A percentile compares a stretch with the other conserved stretches of the same genome.
Evolutionary conservation across 2,329 filamentous ascomycete species (phyloP).

Genomic region (Coniella vitis): DNA sequence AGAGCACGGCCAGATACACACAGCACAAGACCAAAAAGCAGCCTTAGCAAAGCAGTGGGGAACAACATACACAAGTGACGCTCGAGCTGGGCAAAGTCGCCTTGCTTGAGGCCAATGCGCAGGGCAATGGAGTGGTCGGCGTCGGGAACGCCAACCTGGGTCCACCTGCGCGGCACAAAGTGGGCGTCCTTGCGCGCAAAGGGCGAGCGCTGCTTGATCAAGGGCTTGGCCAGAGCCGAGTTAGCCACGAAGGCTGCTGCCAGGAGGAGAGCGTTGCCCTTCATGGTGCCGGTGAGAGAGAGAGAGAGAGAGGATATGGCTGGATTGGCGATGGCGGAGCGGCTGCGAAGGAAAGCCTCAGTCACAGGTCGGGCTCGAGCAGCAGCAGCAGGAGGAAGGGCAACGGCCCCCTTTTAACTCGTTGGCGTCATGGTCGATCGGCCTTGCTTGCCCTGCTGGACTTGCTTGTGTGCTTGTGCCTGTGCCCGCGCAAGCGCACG

Average conservation of each 20-base stretch:
- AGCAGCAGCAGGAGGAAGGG: too few species aligned
- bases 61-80: slow-evolving; percentile 36
- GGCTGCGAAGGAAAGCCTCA: neutral
- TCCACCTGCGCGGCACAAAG: slow-evolving; percentile 44
- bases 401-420: too few species aligned
- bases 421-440: too few species aligned
- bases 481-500: too few species aligned
- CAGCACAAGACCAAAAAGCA: too few species aligned
- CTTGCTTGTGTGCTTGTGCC: too few species aligned
- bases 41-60: too few species aligned
- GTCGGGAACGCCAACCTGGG: slow-evolving; percentile 37
- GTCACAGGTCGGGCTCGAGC: neutral
- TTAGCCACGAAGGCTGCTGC: slow-evolving; percentile 4
- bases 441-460: too few species aligned
- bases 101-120: slow-evolving; percentile 53
- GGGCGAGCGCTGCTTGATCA: slow-evolving; percentile 12
- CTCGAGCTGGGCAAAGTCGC: slow-evolving; percentile 47
- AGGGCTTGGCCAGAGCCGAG: slow-evolving; percentile 7
- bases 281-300: slow-evolving; percentile 2
- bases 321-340: too few species aligned
- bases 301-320: neutral
- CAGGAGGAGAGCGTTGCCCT: slow-evolving; percentile 6
- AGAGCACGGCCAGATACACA: too few species aligned
- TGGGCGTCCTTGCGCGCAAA: slow-evolving; percentile 47
- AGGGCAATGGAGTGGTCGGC: slow-evolving; percentile 43